These are phyloP conservation scores for Kockovaella imperatae DNA, from an alignment of 768 basidiomycete genomes.

Conservation along the genomic window DNA sequence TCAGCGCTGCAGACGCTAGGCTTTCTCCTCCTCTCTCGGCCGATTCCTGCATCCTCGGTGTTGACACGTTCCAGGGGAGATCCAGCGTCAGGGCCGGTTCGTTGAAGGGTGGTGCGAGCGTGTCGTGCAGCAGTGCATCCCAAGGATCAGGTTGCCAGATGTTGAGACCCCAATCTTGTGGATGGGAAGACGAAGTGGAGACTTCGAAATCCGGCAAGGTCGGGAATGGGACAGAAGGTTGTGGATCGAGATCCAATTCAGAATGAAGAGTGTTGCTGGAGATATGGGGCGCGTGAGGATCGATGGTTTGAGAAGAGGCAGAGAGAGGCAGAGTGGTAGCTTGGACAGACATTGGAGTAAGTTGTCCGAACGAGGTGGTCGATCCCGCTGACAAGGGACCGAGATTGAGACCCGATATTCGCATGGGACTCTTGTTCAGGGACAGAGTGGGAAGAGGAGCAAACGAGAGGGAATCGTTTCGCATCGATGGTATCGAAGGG, in stretches of 20 bases:
- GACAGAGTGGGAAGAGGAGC: neutral
- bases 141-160: conserved; percentile 12
- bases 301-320: too few species aligned
- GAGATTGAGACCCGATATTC: neutral
- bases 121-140: conserved; percentile 3
- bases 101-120: conserved; percentile 13
- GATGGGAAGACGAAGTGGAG: too few species aligned
- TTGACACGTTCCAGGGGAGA: conserved; percentile 7
- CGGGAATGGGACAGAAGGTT: neutral
- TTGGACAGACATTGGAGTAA: neutral
- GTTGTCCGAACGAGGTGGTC: too few species aligned
- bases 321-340: neutral
- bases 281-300: too few species aligned
- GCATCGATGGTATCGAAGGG: too few species aligned
- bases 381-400: neutral
- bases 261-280: neutral
- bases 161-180: conserved; percentile 1
- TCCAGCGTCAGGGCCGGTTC: conserved; percentile 11
- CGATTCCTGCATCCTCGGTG: conserved; percentile 15
- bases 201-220: neutral
- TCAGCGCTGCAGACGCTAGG: conserved; percentile 6
- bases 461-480: too few species aligned
- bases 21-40: conserved; percentile 17
- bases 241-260: neutral
- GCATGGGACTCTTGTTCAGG: neutral